Conservation (phyloP, 2,329 filamentous ascomycete genomes). For the Talaromyces sp. region DNA sequence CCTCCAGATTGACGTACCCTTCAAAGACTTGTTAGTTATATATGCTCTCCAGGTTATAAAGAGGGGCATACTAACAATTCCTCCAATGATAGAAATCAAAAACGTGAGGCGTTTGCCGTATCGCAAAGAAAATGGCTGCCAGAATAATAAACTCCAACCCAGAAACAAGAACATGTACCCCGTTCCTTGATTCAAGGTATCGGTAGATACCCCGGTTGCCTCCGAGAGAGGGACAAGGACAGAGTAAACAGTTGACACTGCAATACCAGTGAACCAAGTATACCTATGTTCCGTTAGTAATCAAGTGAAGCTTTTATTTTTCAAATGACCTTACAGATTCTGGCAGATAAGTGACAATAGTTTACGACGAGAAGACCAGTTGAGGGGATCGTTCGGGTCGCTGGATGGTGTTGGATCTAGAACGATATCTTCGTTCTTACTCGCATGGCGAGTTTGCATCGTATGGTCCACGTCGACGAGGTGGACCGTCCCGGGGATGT, state of each 20-base stretch:
- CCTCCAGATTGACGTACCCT: slow-evolving; percentile 17
- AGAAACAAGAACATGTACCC: slow-evolving; percentile 42
- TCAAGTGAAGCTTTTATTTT: not conserved
- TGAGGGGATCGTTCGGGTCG: slow-evolving; percentile 48
- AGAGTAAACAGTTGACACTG: slow-evolving; percentile 31
- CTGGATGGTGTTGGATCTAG: slow-evolving; percentile 43
- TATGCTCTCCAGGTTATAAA: too few relatives aligned
- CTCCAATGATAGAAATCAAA: slow-evolving; percentile 31
- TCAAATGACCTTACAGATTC: slow-evolving; percentile 33
- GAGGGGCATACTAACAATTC: slow-evolving; percentile 26
- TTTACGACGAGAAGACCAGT: slow-evolving; percentile 42
- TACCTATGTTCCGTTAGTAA: slow-evolving; percentile 28
- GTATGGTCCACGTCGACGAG: slow-evolving; percentile 42
- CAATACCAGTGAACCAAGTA: slow-evolving; percentile 21
- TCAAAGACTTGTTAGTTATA: not conserved
- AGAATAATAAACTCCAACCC: slow-evolving; percentile 46
- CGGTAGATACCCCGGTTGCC: slow-evolving; percentile 34
- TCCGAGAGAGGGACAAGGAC: slow-evolving; percentile 37
- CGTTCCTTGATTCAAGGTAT: slow-evolving; percentile 38
- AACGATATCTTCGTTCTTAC: slow-evolving; percentile 37
- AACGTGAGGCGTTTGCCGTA: slow-evolving; percentile 42
- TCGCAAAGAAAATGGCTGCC: slow-evolving; percentile 47
- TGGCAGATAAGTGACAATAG: slow-evolving; percentile 41
- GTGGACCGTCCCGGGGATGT: slow-evolving; percentile 43
- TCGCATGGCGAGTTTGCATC: slow-evolving; percentile 30